These are phyloP conservation scores for Pestalotiopsis fici DNA, from an alignment of 2,329 filamentous ascomycete genomes.

Conservation along the genomic window DNA sequence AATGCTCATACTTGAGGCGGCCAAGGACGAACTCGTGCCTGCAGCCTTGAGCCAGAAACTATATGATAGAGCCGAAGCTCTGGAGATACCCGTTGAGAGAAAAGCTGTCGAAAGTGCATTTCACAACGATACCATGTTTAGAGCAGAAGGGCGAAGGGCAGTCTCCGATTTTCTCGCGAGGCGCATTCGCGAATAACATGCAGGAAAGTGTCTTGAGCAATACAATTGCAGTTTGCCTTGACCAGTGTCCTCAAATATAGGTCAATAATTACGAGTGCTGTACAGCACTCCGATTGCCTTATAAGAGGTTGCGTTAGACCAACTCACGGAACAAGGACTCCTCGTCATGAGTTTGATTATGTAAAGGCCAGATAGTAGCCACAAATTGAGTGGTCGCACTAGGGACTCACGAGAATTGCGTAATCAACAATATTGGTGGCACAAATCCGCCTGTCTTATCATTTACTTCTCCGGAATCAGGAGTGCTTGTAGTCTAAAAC, in stretches of 20 bases:
- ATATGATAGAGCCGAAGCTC: conserved; percentile 45
- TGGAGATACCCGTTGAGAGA: conserved; percentile 47
- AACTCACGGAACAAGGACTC: neutral
- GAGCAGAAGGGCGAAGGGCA: conserved; percentile 42
- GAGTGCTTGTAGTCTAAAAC: conserved; percentile 12
- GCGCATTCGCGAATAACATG: neutral
- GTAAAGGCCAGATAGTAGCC: neutral
- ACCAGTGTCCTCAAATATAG: neutral
- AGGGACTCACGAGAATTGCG: neutral
- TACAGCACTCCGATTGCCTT: neutral
- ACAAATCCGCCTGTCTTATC: neutral
- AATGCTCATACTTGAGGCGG: conserved; percentile 56
- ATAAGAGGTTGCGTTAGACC: neutral
- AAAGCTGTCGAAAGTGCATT: conserved; percentile 48
- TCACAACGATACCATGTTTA: conserved; percentile 57
- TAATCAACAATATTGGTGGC: neutral
- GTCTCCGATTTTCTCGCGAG: conserved; percentile 43
- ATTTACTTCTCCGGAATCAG: conserved; percentile 3
- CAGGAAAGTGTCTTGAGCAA: neutral
- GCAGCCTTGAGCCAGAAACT: conserved; percentile 48
- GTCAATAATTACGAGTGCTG: neutral
- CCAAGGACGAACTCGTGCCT: conserved; percentile 61
- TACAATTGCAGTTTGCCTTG: neutral
- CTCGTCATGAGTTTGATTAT: too few species aligned
- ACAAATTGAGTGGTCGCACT: neutral